These are phyloP conservation scores for Apostasia shenzhenica DNA, from an alignment of 106 monocot genomes.

Conservation along the genomic window DNA sequence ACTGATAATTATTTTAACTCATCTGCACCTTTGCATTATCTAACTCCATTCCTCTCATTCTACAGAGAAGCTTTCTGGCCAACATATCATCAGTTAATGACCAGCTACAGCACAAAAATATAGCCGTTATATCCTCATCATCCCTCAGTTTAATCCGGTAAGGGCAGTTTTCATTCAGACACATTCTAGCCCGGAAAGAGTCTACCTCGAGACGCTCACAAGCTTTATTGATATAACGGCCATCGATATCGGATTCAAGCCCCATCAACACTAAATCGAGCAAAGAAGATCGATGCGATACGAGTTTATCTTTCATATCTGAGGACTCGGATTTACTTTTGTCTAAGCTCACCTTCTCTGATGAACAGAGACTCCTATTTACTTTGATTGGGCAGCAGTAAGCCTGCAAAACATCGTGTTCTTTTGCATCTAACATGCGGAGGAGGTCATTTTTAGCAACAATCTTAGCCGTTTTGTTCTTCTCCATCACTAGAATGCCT, in stretches of 20 bases:
- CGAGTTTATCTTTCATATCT: background rate
- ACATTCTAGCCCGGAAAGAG: slow-evolving; percentile 30
- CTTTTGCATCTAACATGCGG: slow-evolving; percentile 26
- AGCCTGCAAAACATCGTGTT: slow-evolving; percentile 39
- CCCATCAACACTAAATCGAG: slow-evolving; percentile 24
- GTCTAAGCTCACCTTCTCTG: too few species aligned
- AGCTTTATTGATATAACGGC: slow-evolving; percentile 9
- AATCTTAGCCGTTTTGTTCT: slow-evolving; percentile 51
- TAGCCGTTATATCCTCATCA: background rate
- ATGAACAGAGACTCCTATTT: background rate
- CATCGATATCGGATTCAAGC: slow-evolving; percentile 18
- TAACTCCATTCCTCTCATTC: slow-evolving; percentile 20
- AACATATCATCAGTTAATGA: slow-evolving; percentile 43
- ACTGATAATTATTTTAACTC: too few species aligned
- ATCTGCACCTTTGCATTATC: background rate
- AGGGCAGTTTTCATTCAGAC: slow-evolving; percentile 36
- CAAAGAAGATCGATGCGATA: background rate
- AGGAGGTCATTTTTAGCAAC: slow-evolving; percentile 53
- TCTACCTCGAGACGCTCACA: slow-evolving; percentile 28
- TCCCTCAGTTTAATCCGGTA: slow-evolving; percentile 14
- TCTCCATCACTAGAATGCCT: slow-evolving; percentile 86
- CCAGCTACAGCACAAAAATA: slow-evolving; percentile 73
- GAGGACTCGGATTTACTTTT: background rate
- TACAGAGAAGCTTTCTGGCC: slow-evolving; percentile 34
- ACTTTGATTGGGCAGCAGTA: slow-evolving; percentile 37